Evolutionary conservation across 1,284 basidiomycete species (phyloP).

Genomic region (Cystobasidium pallidum): DNA sequence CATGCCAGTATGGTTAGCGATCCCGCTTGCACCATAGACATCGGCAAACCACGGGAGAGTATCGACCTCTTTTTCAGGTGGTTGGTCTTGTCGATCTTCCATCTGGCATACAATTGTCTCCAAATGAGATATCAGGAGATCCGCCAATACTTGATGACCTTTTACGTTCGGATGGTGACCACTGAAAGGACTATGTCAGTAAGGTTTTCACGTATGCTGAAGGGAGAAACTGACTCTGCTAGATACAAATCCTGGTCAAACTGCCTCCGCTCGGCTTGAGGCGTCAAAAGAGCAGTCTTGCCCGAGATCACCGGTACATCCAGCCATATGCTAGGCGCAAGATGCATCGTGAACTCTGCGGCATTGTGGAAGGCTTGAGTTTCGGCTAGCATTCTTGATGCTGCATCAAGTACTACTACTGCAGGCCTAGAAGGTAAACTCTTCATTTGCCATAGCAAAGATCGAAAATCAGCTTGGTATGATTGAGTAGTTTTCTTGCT

Average conservation of each 20-base stretch:
- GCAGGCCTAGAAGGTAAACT: constrained; percentile 47
- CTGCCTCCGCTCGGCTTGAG: neutral
- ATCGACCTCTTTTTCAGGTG: neutral
- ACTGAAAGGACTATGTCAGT: constrained; percentile 3
- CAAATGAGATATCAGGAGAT: constrained; percentile 20
- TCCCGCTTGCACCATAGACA: neutral
- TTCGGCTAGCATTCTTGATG: constrained; percentile 45
- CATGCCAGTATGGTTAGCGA: constrained; percentile 19
- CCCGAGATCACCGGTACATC: constrained; percentile 49
- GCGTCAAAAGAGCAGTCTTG: constrained; percentile 46
- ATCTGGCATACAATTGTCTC: neutral
- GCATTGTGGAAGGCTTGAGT: constrained; percentile 27
- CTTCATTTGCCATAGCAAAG: constrained; percentile 40
- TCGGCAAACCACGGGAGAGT: neutral
- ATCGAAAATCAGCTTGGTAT: constrained; percentile 43
- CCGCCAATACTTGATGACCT: constrained; percentile 29
- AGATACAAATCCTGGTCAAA: neutral
- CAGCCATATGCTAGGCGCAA: constrained; percentile 47
- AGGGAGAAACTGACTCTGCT: neutral
- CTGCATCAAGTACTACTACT: constrained; percentile 47
- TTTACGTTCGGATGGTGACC: constrained; percentile 26
- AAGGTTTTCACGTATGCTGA: neutral
- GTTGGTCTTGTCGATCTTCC: neutral
- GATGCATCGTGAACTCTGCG: constrained; percentile 48
- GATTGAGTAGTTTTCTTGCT: constrained; percentile 22